Base-by-base conservation (phyloP, 495 filamentous ascomycete species). In the Penicillium dipodomyicola region DNA sequence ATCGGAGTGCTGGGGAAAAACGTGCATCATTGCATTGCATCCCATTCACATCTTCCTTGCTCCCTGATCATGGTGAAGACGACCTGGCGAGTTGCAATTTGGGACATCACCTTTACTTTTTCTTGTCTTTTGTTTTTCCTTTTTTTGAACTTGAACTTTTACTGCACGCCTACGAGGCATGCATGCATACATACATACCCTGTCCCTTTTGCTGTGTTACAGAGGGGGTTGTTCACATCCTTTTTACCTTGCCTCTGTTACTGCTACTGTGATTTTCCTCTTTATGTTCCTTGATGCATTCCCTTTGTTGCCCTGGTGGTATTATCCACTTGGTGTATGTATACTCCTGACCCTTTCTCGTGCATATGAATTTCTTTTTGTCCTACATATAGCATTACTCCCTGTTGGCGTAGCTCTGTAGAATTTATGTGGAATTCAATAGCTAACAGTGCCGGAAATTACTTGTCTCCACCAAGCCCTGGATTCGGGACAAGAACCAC, bases 81-180 rank as follows among this genome's bases (percentile, higher is more conserved):
- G 20, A 56, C 53, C 40, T 32, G 14, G 45, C 41, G 40, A 54
- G 29, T 45, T 44, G 27, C 40, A 27, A 46, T 52, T 40, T 25
- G 49, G 17, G 22, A 39, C 42, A 40, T 54, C n/a, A 47, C 8
- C 25, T 41, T 40, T 19, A 19, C 9, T 30, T 39, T 45, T 40
- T 37, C 32, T 39, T 49, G 35, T 39, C 35, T 39, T 37, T 40
- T 43, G 44, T 50, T 56, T 56, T 30, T 41, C 54, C 14, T 30
- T 47, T 63, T 64, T 64, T 63, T 64, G 37, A n/a, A 46, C 42
- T 61, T 59, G 43, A 50, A 48, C 44, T 47, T 64, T 49, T 41
- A 48, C 25, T 49, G 47, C 32, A 29, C 56, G 51, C 40, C 45
- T 49, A 23, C 19, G 1, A 48, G 43, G 32, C 54, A 47, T 55